Base-by-base conservation (phyloP, 73 alveolate genomes). In the Paraurostyla sp. region DNA sequence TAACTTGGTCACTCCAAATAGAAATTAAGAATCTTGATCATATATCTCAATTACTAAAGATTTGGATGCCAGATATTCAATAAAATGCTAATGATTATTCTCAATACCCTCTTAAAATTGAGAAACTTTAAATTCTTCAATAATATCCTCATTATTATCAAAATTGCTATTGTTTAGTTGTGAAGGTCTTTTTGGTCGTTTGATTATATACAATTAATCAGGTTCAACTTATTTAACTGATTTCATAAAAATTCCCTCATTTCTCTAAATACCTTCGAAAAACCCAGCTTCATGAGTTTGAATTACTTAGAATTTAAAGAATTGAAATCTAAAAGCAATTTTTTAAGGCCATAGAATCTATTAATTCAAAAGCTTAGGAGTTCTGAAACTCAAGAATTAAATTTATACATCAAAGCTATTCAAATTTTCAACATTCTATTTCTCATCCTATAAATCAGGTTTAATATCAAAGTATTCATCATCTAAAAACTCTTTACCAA, bases 1-100 rank as follows among this genome's bases (percentile, higher is more conserved):
- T 38, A 65, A 22, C 36, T 65, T 65, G 18, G 82, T 38, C 43
- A 65, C 32, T 1, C 82, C 82, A 65, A 65, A 65, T n/a, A 65
- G 42, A 22, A 65, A 65, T 38, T 65, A 22, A 3, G 82, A 7
- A 38, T 23, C 41, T 58, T 38, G 35, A 38, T 65, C 82, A 38
- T 65, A 65, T 35, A 35, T 65, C 42, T 65, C 82, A 22, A 65
- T 65, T 0, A 58, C 41, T 18, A 65, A 13, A 22, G 60, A 38
- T 23, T 65, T 65, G 7, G 56, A 18, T 9, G 18, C 25, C 4
- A 65, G 9, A 38, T 65, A 65, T 15, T 65, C 82, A 9, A 65
- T 11, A 36, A 38, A 65, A 38, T 65, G 82, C 33, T 11, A 40
- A 38, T 65, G 56, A 18, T 22, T 15, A 65, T 65, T 65, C 25